Conservation (phyloP, 371 early-diverging fungal genomes). For the Apophysomyces ossiformis region DNA sequence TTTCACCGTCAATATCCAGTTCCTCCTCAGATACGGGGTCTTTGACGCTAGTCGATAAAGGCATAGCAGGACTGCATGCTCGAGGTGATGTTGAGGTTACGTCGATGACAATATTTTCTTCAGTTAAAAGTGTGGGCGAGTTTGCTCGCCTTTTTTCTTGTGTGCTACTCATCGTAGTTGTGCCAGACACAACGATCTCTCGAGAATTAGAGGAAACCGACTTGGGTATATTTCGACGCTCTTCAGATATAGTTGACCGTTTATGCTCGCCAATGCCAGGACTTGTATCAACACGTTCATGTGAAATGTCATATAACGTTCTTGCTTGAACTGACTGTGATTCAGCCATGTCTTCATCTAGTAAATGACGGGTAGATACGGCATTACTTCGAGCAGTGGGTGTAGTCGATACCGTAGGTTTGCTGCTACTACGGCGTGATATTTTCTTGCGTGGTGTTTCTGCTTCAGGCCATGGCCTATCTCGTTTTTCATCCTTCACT, state of each 20-base stretch:
- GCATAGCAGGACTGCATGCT: constrained; percentile 18
- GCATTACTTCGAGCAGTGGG: neutral
- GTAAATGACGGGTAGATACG: neutral
- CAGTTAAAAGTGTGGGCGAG: constrained; percentile 20
- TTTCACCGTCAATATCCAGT: constrained; percentile 25
- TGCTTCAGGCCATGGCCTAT: neutral
- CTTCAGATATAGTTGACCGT: neutral
- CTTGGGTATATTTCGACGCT: neutral
- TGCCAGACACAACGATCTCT: neutral
- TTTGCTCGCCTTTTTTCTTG: neutral
- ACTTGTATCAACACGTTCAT: neutral
- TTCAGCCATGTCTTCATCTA: neutral
- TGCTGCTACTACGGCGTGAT: constrained; percentile 3
- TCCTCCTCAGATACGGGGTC: constrained; percentile 19
- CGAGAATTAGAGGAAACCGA: neutral
- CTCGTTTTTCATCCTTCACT: constrained; percentile 10
- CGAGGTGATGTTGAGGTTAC: constrained; percentile 28
- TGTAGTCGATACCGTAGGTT: neutral
- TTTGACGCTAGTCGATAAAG: neutral
- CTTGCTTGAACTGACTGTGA: neutral
- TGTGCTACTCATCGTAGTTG: neutral
- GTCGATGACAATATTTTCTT: constrained; percentile 32
- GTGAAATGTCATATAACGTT: neutral
- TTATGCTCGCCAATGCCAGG: neutral
- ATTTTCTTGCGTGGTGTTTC: neutral